Evolutionary conservation across 2,329 filamentous ascomycete species (phyloP).

Genomic region (Taxawa tesnikishii): DNA sequence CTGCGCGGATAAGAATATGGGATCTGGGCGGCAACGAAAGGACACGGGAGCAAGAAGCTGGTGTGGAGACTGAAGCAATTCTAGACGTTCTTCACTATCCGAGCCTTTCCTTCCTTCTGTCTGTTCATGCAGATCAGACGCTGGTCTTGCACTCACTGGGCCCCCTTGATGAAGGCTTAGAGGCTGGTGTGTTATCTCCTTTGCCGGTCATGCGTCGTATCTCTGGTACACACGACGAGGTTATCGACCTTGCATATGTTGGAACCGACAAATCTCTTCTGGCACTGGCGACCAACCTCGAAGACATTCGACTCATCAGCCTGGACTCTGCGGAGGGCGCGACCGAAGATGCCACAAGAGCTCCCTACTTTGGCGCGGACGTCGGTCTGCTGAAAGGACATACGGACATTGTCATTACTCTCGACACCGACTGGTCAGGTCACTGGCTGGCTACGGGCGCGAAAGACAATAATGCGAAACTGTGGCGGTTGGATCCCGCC

Average conservation of each 20-base stretch:
- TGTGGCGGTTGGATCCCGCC: constrained; percentile 76
- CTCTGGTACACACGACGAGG: constrained; percentile 93
- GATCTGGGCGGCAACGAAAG: constrained; percentile 65
- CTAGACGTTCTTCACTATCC: constrained; percentile 57
- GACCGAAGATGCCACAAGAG: constrained; percentile 11
- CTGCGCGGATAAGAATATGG: constrained; percentile 76
- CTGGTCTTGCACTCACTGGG: constrained; percentile 57
- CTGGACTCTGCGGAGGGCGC: constrained; percentile 31
- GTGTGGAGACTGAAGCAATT: constrained; percentile 53
- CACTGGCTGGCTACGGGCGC: constrained; percentile 93
- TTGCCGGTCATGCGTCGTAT: constrained; percentile 60
- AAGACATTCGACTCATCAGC: constrained; percentile 81
- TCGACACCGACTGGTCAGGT: constrained; percentile 93
- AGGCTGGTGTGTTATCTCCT: constrained; percentile 37
- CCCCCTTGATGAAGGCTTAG: constrained; percentile 23
- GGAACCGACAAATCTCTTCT: constrained; percentile 69
- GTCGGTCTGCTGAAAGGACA: constrained; percentile 78
- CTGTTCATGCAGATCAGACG: constrained; percentile 81
- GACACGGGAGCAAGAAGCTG: constrained; percentile 56
- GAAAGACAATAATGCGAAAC: constrained; percentile 86
- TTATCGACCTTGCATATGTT: constrained; percentile 86
- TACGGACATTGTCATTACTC: constrained; percentile 86
- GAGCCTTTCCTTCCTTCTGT: constrained; percentile 58
- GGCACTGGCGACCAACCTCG: constrained; percentile 87
- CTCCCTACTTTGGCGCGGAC: constrained; percentile 74